Evolutionary conservation across 2,329 filamentous ascomycete genomes (phyloP).

Genomic region (Lachnum nothofagi): DNA sequence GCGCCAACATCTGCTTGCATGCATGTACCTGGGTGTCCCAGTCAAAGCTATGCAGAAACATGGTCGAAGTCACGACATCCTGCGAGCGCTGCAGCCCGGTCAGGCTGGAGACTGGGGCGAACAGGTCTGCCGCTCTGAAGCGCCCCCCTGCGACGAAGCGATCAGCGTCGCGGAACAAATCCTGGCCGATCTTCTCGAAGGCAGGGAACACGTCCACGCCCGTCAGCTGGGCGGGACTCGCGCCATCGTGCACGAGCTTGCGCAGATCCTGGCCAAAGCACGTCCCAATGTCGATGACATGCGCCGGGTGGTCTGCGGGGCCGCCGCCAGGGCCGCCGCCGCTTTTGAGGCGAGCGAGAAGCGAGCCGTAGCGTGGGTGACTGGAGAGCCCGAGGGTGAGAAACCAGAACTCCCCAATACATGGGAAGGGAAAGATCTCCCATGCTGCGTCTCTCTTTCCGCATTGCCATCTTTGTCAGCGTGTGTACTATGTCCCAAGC

Average conservation of each 20-base stretch:
- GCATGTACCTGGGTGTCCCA: too few relatives aligned
- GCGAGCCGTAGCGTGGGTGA: not conserved
- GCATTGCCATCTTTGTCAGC: not conserved
- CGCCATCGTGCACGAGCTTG: not conserved
- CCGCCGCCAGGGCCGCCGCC: too few relatives aligned
- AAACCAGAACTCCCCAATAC: constrained; percentile 7
- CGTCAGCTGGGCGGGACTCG: not conserved
- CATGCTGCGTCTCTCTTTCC: not conserved
- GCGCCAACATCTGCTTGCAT: too few relatives aligned
- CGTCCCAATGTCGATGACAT: not conserved
- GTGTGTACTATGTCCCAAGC: too few relatives aligned
- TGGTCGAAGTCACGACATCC: too few relatives aligned
- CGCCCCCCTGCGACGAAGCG: not conserved
- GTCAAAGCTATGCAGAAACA: too few relatives aligned
- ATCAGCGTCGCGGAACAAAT: not conserved
- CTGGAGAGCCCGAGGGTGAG: not conserved
- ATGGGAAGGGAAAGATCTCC: constrained; percentile 1
- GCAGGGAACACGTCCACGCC: not conserved
- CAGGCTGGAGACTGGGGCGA: too few relatives aligned
- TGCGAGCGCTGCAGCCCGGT: too few relatives aligned
- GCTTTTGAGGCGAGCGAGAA: not conserved
- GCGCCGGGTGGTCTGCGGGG: not conserved
- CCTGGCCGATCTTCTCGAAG: not conserved
- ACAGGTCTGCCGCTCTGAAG: too few relatives aligned
- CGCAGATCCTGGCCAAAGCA: constrained; percentile 2